Base-by-base conservation (phyloP, 306 rosid genomes). In the Parietaria judaica region DNA sequence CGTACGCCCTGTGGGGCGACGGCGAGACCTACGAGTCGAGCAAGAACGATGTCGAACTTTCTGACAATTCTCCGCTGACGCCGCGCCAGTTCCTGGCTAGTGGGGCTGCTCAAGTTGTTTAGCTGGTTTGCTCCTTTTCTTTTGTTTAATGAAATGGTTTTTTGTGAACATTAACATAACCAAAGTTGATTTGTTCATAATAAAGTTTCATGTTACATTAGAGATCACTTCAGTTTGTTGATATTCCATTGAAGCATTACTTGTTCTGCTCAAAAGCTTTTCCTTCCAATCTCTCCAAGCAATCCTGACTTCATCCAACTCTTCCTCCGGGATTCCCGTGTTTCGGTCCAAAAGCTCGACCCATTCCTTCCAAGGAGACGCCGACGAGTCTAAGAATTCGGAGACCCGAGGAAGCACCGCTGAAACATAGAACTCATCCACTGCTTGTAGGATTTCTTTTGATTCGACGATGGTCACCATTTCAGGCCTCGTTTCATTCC, bases 211-310 rank as follows among this genome's bases (percentile, higher is more conserved):
- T 23, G 31, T 23, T 23, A 23, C 31, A 23, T 23, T 23, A 46
- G 53, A 57, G 36, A 47, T 62, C 68, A 63, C 74, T 68, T 56
- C 44, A 36, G 51, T 67, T 67, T 63, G 51, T 55, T 66, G 37
- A 37, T 68, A 52, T 58, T 14, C 46, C 52, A 70, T 56, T 64
- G 62, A 51, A 66, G 74, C 23, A 63, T 65, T 64, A 66, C 16
- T 48, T 15, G 39, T 51, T 74, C 70, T 54, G 52, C 51, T 64
- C 65, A 59, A 67, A 36, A 69, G 41, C 66, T 74, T 78, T 46
- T 81, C 87, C 77, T 76, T 87, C 97, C 96, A 85, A 5, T 70
- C 71, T 63, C 65, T 79, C 96, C 94, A 84, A 63, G 85, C 96
- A 34, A 65, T 76, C 75, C 95, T 82, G 50, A 88, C 83, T 76